Evolutionary conservation across 768 basidiomycete genomes (phyloP).

Genomic region (Russula olivacea): DNA sequence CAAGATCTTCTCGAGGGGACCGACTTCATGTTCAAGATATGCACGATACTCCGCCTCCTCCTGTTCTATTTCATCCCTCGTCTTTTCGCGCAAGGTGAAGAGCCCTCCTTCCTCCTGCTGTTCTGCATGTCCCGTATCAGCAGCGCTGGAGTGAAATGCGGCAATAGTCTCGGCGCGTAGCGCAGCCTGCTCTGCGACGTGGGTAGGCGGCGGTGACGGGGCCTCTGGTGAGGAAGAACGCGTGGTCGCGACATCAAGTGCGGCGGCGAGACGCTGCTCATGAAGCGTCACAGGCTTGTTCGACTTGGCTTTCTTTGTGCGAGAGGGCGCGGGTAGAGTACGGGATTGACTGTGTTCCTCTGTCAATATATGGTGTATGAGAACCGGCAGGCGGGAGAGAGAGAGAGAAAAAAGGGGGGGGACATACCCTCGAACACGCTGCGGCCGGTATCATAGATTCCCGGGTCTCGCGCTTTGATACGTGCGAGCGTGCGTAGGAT

Average conservation of each 20-base stretch:
- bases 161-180: constrained; percentile 79
- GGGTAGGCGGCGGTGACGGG: constrained; percentile 48
- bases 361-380: constrained; percentile 27
- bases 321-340: constrained; percentile 29
- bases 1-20: constrained; percentile 64
- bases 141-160: constrained; percentile 59
- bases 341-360: constrained; percentile 60
- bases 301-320: constrained; percentile 48
- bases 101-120: constrained; percentile 58
- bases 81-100: constrained; percentile 69
- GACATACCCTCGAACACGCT: constrained; percentile 74
- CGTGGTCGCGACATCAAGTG: constrained; percentile 51
- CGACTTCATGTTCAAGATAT: constrained; percentile 79
- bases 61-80: constrained; percentile 63
- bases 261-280: constrained; percentile 63
- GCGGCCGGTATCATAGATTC: constrained; percentile 68
- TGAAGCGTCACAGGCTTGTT: constrained; percentile 69
- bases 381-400: background rate
- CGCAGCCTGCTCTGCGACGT: constrained; percentile 68
- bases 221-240: constrained; percentile 45
- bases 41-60: constrained; percentile 84
- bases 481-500: constrained; percentile 85
- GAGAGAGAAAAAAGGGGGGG: too few species aligned
- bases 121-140: constrained; percentile 33
- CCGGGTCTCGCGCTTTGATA: constrained; percentile 77